Conservation (phyloP, 257 asterid species). For the Jaltomata sinuosa region DNA sequence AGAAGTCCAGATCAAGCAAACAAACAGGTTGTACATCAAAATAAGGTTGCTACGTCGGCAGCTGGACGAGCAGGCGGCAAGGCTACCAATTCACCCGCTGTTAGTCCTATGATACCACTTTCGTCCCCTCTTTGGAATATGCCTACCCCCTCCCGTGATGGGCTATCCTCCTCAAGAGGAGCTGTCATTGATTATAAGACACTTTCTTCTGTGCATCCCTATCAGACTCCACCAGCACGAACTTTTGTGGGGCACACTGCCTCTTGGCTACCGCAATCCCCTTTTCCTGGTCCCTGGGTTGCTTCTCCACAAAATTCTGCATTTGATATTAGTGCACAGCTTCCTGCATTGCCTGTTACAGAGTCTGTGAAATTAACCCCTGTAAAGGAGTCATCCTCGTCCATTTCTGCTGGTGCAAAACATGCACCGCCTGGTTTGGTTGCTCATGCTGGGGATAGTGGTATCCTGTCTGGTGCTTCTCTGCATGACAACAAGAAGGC, state of each 20-base stretch:
- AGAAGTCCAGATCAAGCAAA: constrained; percentile 48
- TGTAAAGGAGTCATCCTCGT: constrained; percentile 38
- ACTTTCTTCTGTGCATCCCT: constrained; percentile 65
- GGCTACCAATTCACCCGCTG: constrained; percentile 40
- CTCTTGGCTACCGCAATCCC: constrained; percentile 54
- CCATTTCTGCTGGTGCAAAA: constrained; percentile 32
- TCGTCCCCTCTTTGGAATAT: constrained; percentile 91
- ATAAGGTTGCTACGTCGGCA: constrained; percentile 39
- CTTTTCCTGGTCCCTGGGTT: constrained; percentile 66
- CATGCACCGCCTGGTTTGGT: constrained; percentile 23
- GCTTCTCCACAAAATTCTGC: constrained; percentile 67
- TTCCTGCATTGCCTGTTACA: constrained; percentile 38
- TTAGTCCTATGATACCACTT: constrained; percentile 58
- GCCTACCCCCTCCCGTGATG: constrained; percentile 61
- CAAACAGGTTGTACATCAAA: constrained; percentile 37
- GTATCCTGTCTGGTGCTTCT: constrained; percentile 31
- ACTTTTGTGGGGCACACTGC: constrained; percentile 43
- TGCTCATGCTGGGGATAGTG: constrained; percentile 30
- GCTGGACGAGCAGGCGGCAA: constrained; percentile 47
- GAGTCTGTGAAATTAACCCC: constrained; percentile 50
- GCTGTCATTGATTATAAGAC: constrained; percentile 60
- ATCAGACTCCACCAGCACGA: constrained; percentile 54
- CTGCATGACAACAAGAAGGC: constrained; percentile 34
- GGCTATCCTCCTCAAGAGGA: constrained; percentile 45
- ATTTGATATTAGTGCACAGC: constrained; percentile 40